Evolutionary conservation across 2,329 filamentous ascomycete genomes (phyloP), one percentile per base, ranked within the genome.

Genomic region (Diaporthe sp.): DNA sequence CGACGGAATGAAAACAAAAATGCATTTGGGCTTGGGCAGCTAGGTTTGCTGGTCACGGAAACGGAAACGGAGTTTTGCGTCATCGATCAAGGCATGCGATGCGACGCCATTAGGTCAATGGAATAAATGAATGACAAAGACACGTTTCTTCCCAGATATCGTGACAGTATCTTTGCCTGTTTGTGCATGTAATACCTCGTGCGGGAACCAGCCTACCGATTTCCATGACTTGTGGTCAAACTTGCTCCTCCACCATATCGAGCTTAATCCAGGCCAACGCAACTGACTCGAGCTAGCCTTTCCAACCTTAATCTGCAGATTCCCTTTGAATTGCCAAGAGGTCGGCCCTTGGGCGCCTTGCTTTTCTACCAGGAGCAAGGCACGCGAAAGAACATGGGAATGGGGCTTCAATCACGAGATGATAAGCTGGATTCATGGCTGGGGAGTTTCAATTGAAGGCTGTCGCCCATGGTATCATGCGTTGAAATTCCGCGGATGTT

Each of bases 71-170:
- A 72, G 76, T 77, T 76, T 65, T 74, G 74, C 68, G 72, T 77
- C 74, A 77, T 74, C 72, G 61, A 71, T 75, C 51, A 75, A 58
- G 61, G 74, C 74, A 58, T 76, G 70, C 62, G 57, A 71, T 70
- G 69, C 57, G 67, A 68, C 61, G 72, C 76, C 72, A 74, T 73
- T 74, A 72, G 68, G 67, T 74, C 74, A 76, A 76, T 74, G 76
- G 72, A 77, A 77, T 76, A 67, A 61, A 76, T 73, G 55, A 77
- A 77, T 77, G 76, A 77, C 74, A 74, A 77, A 77, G 61, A 75
- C 73, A 73, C 75, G 73, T 75, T 77, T 73, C 70, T 75, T 73
- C 75, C 75, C 69, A 77, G 19, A 28, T 4, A 19, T 22, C 31
- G 61, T 62, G 42, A 69, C 15, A 31, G 12, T 34, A 10, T 42